Conservation (phyloP, 148 eudicot genomes). For the Camellia japonica region DNA sequence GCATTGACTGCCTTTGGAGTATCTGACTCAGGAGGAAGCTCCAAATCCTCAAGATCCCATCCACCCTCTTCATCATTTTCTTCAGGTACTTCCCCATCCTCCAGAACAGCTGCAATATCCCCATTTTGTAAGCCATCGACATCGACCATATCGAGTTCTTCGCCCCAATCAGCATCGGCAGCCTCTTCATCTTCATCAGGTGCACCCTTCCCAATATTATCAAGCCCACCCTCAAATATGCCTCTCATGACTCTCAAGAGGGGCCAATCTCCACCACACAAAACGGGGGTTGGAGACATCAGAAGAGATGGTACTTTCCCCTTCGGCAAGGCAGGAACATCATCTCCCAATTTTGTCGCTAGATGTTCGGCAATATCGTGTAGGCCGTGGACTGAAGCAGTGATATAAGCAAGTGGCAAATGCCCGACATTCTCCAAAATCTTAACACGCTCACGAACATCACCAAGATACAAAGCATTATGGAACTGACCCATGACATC, state of each 20-base stretch:
- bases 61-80: constrained; percentile 73
- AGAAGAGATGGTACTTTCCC: constrained; percentile 54
- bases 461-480: constrained; percentile 73
- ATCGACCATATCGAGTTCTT: constrained; percentile 52
- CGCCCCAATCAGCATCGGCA: constrained; percentile 61
- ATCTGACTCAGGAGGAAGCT: constrained; percentile 83
- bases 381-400: constrained; percentile 68
- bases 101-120: constrained; percentile 34
- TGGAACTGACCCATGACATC: constrained; percentile 90
- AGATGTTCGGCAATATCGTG: constrained; percentile 58
- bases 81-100: constrained; percentile 37
- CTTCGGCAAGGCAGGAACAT: constrained; percentile 52
- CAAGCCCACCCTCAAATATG: constrained; percentile 64
- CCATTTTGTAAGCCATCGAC: constrained; percentile 44
- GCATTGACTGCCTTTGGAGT: constrained; percentile 64
- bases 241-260: constrained; percentile 68
- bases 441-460: constrained; percentile 65
- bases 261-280: constrained; percentile 76
- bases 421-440: constrained; percentile 69
- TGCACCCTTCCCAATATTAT: constrained; percentile 38
- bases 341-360: constrained; percentile 59
- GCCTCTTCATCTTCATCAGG: constrained; percentile 61
- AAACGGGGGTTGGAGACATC: constrained; percentile 60
- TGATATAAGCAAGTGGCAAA: constrained; percentile 72
- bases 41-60: constrained; percentile 95